Evolutionary conservation across 495 filamentous ascomycete species (phyloP).

Genomic region (Chlorociboria aeruginascens): DNA sequence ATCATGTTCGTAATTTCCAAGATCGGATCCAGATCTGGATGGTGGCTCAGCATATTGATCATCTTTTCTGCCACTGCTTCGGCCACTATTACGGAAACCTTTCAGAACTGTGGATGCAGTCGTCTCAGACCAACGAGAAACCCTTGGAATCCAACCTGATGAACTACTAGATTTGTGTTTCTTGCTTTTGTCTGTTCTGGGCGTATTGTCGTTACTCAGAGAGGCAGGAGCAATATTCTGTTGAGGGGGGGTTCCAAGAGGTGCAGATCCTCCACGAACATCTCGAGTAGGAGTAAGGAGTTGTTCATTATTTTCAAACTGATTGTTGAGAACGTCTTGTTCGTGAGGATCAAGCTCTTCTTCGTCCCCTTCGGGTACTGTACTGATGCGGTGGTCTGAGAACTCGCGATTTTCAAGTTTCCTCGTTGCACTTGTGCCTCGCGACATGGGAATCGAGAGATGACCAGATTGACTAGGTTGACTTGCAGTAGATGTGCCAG

Average conservation of each 20-base stretch:
- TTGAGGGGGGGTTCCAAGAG: slow-evolving; percentile 64
- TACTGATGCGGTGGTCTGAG: slow-evolving; percentile 73
- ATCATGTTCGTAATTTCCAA: slow-evolving; percentile 56
- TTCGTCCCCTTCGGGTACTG: slow-evolving; percentile 63
- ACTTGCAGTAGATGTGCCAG: slow-evolving; percentile 61
- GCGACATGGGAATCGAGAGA: slow-evolving; percentile 53
- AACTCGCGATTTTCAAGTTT: slow-evolving; percentile 45
- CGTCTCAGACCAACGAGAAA: slow-evolving; percentile 95
- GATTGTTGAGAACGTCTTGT: slow-evolving; percentile 25
- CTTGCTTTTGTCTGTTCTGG: slow-evolving; percentile 60
- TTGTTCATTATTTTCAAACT: slow-evolving; percentile 34
- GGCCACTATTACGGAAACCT: slow-evolving; percentile 38
- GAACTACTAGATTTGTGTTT: slow-evolving; percentile 88
- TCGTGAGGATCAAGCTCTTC: slow-evolving; percentile 45
- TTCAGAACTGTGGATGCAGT: slow-evolving; percentile 57
- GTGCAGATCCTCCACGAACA: slow-evolving; percentile 46
- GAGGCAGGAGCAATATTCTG: slow-evolving; percentile 39
- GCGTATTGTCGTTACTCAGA: slow-evolving; percentile 65
- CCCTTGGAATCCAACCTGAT: slow-evolving; percentile 75
- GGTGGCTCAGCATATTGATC: slow-evolving; percentile 28
- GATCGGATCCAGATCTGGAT: slow-evolving; percentile 62
- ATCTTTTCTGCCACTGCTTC: slow-evolving; percentile 32
- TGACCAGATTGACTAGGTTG: slow-evolving; percentile 64
- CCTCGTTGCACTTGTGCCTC: slow-evolving; percentile 44
- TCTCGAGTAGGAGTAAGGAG: slow-evolving; percentile 34